Base-by-base conservation (phyloP, 768 basidiomycete species). In the Obba rivulosa region DNA sequence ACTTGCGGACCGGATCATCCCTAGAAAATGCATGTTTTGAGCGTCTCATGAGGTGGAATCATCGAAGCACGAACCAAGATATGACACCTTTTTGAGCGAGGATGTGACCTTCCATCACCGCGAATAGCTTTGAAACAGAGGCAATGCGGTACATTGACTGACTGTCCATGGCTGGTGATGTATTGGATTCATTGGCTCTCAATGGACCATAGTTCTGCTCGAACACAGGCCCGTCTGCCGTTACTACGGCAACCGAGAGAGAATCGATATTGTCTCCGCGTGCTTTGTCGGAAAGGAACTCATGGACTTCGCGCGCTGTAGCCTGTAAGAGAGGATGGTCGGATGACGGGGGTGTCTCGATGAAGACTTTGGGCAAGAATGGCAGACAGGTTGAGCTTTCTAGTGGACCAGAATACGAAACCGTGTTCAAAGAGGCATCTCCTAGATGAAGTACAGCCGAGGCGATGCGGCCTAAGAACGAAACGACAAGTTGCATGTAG, bases 81-180 rank as follows among this genome's bases (percentile, higher is more conserved):
- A 69, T 34, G 0, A 57, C 45, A 2, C 78, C 77, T 37, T 66
- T 66, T 52, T 79, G 72, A 34, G 72, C 68, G 18, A 80, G 61
- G 8, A 80, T 68, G 34, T 76, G 56, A 0, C 73, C 75, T 53
- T 80, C 75, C 4, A 78, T 51, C 0, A 69, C 68, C 4, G 71
- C 68, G 54, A 79, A 78, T 48, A 79, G 60, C 59, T 80, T 81
- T 7, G 73, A 70, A 46, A 77, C 69, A 37, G 73, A 77, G 1
- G 77, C 77, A 21, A 79, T 63, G 24, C 80, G 68, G 53, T 79
- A 80, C 44, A 77, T 68, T 0, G 76, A 31, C 77, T 57, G 43
- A 68, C 64, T n/a, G 43, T 49, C 11, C 40, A 47, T 13, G 51
- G 41, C 7, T 41, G 45, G 18, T 31, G 45, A 21, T 23, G 37